Evolutionary conservation across 495 filamentous ascomycete genomes (phyloP), one percentile per base, ranked within the genome.

Genomic region (Cairneyella variabilis): DNA sequence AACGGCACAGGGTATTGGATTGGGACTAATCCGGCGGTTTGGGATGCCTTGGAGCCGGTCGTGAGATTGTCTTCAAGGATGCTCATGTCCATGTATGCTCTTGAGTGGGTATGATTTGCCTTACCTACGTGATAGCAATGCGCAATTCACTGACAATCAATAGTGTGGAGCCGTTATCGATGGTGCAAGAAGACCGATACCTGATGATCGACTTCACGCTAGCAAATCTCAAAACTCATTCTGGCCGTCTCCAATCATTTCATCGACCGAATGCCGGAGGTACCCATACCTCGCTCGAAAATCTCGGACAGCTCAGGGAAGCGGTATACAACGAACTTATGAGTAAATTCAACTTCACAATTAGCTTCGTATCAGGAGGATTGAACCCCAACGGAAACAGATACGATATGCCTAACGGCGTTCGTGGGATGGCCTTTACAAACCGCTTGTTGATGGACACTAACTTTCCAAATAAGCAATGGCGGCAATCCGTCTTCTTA

Each of bases 81-180:
- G 5, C 38, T 57, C 2, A 45, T 40, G 18, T 44, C 54, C 18
- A 14, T 51, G 6, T 39, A 51, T 34, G 12, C 30, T 2, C 17
- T 46, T 12, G 47, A 47, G 9, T 57, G 48, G 47, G 54, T 57
- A 47, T 20, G 16, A 12, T 12, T 14, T 34, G 3, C 12, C 16
- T 17, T 9, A n/a, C 18, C 20, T 2, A 12, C 6, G 32, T n/a
- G 6, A 16, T 25, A 3, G 17, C n/a, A 25, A 18, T 38, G 8
- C 11, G 7, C 10, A 34, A 10, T 39, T 17, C 10, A 17, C 32
- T 42, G 11, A 49, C 25, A 48, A 6, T 5, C 3, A 34, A 3
- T 28, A 57, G 54, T 57, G 45, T 40, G 54, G 51, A n/a, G 54
- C 54, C 3, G 30, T 57, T 3, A 12, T 57, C 3, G 38, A 45